Evolutionary conservation across 371 early-diverging fungal species (phyloP).

Genomic region (Mortierella sp.): DNA sequence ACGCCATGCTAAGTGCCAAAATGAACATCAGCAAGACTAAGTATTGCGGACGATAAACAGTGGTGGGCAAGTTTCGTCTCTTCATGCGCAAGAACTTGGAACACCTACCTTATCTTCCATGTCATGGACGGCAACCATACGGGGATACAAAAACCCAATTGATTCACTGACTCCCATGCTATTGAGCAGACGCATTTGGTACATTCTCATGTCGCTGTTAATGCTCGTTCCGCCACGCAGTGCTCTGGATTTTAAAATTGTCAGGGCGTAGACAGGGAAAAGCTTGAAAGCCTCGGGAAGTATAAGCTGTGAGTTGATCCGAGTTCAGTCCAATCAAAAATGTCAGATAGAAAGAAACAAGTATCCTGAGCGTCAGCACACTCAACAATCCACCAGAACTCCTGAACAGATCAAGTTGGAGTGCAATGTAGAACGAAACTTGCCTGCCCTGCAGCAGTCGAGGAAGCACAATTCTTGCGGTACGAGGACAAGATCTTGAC

Average conservation of each 20-base stretch:
- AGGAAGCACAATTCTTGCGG: constrained; percentile 90
- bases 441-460: constrained; percentile 91
- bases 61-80: not conserved
- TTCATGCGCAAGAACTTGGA: not conserved
- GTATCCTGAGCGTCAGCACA: not conserved
- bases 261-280: constrained; percentile 89
- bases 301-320: constrained; percentile 70
- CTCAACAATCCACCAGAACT: no score
- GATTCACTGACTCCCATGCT: constrained; percentile 74
- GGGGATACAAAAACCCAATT: constrained; percentile 86
- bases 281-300: constrained; percentile 96
- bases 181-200: constrained; percentile 79
- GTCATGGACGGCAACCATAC: constrained; percentile 77
- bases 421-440: constrained; percentile 56
- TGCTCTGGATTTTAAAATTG: constrained; percentile 82
- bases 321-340: constrained; percentile 21
- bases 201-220: constrained; percentile 79
- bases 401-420: not conserved
- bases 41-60: not conserved
- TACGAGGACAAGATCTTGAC: constrained; percentile 92
- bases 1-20: constrained; percentile 20
- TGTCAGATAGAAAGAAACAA: not conserved
- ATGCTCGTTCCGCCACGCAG: constrained; percentile 71
- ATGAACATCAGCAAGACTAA: not conserved
- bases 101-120: constrained; percentile 64